Conservation (phyloP, 306 rosid genomes). For the Acmispon strigosus region DNA sequence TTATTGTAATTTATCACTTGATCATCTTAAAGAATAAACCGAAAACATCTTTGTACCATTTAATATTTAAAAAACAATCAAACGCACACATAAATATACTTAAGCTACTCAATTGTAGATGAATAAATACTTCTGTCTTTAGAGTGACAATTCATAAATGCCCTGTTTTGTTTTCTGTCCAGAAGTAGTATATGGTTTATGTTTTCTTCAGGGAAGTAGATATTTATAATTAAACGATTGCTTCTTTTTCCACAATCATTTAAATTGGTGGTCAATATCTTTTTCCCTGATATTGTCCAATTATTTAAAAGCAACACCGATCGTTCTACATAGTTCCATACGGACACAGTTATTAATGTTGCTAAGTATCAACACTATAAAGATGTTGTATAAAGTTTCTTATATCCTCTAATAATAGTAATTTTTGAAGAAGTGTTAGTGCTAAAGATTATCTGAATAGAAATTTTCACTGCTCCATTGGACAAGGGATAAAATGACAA, state of each 20-base stretch:
- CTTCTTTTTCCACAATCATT: background rate
- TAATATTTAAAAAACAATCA: too few species aligned
- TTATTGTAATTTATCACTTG: too few species aligned
- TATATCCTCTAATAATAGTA: background rate
- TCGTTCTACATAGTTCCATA: too few species aligned
- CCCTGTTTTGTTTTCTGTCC: background rate
- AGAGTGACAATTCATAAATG: background rate
- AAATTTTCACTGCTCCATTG: background rate
- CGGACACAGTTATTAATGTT: too few species aligned
- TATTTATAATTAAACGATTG: background rate
- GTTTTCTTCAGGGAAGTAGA: background rate
- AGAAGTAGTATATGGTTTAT: background rate
- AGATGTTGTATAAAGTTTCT: background rate
- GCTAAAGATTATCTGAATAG: background rate
- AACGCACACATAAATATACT: too few species aligned
- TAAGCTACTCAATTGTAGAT: too few species aligned
- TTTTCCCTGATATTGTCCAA: background rate
- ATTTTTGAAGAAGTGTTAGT: background rate
- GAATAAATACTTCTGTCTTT: background rate
- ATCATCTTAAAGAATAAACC: too few species aligned
- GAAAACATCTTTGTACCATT: too few species aligned
- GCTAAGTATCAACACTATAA: too few species aligned
- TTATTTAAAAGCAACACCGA: background rate
- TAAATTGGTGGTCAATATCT: background rate
- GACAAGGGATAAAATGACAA: background rate